A percentile compares a stretch with the other conserved stretches of the same genome.
Conservation (phyloP, 768 basidiomycete species). For the Pholiota microspora region DNA sequence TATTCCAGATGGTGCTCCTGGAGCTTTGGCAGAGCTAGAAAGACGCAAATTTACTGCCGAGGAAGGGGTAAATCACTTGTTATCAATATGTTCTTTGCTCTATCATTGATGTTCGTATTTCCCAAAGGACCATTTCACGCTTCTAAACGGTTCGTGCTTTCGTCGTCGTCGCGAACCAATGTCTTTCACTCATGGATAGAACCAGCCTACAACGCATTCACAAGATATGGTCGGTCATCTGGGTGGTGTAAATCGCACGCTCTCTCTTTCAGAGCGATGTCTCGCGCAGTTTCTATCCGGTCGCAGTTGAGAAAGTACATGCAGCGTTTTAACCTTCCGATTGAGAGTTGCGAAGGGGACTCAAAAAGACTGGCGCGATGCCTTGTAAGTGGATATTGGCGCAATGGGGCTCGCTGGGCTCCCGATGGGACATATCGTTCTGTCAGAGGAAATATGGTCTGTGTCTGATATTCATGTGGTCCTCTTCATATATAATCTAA, state of each 20-base stretch:
- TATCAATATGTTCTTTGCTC: no score
- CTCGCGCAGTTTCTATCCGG: constrained; percentile 90
- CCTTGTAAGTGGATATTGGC: constrained; percentile 90
- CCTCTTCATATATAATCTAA: not conserved
- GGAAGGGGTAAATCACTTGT: no score
- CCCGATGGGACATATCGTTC: constrained; percentile 93
- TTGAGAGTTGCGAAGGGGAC: constrained; percentile 89
- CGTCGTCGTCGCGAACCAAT: not conserved
- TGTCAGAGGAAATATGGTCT: constrained; percentile 75
- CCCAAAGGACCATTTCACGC: constrained; percentile 95
- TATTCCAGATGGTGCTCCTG: constrained; percentile 80
- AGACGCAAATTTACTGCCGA: constrained; percentile 96
- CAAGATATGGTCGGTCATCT: constrained; percentile 76
- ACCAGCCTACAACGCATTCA: constrained; percentile 91
- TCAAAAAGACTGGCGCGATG: constrained; percentile 80
- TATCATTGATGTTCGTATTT: no score
- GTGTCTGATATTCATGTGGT: not conserved
- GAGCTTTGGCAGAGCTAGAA: constrained; percentile 88
- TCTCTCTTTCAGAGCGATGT: constrained; percentile 91
- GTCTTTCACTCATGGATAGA: not conserved
- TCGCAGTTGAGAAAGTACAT: constrained; percentile 96
- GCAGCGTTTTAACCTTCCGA: constrained; percentile 79
- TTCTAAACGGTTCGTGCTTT: constrained; percentile 72
- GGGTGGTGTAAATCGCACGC: constrained; percentile 94
- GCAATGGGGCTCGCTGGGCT: constrained; percentile 88